Conservation (phyloP, 2,329 filamentous ascomycete species). For the Claviceps fusiformis region DNA sequence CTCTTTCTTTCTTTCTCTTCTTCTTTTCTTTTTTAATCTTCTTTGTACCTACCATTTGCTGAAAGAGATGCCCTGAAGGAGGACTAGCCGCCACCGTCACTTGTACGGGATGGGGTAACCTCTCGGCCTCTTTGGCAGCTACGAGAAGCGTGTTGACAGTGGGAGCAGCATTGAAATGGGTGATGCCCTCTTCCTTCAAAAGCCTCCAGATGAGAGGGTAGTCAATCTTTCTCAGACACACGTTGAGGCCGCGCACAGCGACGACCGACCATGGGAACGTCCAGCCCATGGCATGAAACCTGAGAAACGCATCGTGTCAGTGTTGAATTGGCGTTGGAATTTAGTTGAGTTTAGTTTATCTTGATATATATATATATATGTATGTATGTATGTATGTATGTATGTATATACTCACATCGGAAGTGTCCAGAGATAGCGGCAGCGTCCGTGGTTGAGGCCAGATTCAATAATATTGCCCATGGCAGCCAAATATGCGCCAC, state of each 20-base stretch:
- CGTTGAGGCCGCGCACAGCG: constrained; percentile 84
- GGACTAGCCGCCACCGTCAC: constrained; percentile 91
- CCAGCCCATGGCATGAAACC: constrained; percentile 62
- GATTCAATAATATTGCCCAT: constrained; percentile 82
- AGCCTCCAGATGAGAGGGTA: constrained; percentile 87
- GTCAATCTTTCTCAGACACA: constrained; percentile 88
- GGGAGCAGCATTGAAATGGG: constrained; percentile 90
- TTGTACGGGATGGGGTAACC: constrained; percentile 54
- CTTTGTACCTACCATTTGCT: constrained; percentile 58
- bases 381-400: background rate
- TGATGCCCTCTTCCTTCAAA: constrained; percentile 74
- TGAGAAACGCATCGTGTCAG: constrained; percentile 11
- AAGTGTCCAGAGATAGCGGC: constrained; percentile 80
- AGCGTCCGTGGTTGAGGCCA: constrained; percentile 62
- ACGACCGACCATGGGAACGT: constrained; percentile 91
- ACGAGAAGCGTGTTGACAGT: constrained; percentile 94
- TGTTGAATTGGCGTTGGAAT: too few relatives aligned
- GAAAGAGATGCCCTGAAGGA: constrained; percentile 78
- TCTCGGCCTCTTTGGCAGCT: constrained; percentile 59
- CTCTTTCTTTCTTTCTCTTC: constrained; percentile 3
- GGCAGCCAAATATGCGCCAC: constrained; percentile 73
- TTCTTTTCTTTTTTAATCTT: background rate
- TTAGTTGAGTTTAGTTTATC: too few relatives aligned
- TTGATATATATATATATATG: too few relatives aligned
- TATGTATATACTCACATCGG: constrained; percentile 51